Evolutionary conservation across 129 eudicot species (phyloP).

Genomic region (Ambrosia trifida): DNA sequence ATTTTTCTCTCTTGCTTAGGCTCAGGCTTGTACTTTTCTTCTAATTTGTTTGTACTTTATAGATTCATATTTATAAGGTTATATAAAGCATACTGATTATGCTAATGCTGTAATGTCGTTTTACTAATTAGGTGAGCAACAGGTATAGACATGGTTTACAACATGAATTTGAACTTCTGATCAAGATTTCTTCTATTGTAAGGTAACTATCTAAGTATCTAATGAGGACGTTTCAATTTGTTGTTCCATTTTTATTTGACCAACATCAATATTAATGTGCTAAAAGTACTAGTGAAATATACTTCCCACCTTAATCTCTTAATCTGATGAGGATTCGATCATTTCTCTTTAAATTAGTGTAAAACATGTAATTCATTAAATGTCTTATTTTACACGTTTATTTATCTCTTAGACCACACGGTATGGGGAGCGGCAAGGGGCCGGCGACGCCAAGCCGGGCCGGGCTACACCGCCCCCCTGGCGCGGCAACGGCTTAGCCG

Average conservation of each 20-base stretch:
- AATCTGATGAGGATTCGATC: not conserved
- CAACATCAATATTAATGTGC: conserved; percentile 32
- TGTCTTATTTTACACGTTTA: too few relatives aligned
- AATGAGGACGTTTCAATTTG: not conserved
- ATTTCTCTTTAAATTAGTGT: too few relatives aligned
- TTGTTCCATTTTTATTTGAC: conserved; percentile 30
- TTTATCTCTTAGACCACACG: too few relatives aligned
- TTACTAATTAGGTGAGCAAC: conserved; percentile 60
- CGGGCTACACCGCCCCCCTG: too few relatives aligned
- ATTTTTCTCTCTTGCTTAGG: conserved; percentile 29
- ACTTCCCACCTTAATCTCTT: conserved; percentile 44
- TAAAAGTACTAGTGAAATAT: conserved; percentile 24
- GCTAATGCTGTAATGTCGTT: conserved; percentile 55
- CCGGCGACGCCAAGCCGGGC: too few relatives aligned
- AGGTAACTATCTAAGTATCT: conserved; percentile 23
- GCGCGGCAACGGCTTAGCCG: too few relatives aligned
- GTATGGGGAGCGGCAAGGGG: too few relatives aligned
- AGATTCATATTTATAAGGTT: not conserved
- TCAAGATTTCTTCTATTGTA: conserved; percentile 45
- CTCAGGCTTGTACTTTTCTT: not conserved
- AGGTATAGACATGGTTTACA: conserved; percentile 3
- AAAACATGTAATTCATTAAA: too few relatives aligned
- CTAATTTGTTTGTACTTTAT: not conserved
- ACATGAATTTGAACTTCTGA: conserved; percentile 10
- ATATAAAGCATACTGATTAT: conserved; percentile 12